Base-by-base conservation (phyloP, 805 yeast species). In the Metschnikowia bowlesiae region DNA sequence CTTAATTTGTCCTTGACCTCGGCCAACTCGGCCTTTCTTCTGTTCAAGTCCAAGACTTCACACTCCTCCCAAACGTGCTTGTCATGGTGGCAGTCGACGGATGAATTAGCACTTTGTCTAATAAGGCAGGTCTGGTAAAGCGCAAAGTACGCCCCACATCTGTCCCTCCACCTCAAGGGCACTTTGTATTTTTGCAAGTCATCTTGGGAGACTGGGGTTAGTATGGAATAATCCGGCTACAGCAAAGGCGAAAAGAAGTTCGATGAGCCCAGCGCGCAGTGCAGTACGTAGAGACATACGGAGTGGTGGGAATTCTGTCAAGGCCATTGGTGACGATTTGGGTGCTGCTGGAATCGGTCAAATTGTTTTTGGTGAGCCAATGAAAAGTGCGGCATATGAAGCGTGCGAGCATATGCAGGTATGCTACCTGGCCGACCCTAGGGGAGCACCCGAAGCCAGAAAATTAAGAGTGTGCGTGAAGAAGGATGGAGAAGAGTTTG, bases 1-100 rank as follows among this genome's bases (percentile, higher is more conserved):
- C 64, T 69, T 63, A 64, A 59, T 52, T 65, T 56, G 49, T 67
- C 78, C 65, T 82, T 84, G 58, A 76, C 69, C 51, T 75, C 76
- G 62, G 81, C 79, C 66, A 86, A 74, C 70, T 85, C 91, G 63
- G 82, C 75, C 51, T 85, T 87, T 69, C 96, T 81, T 73, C 94
- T 81, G 65, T 83, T 78, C 73, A 85, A 87, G 65, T 89, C 96
- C 67, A 83, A 68, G 66, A 85, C 85, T 69, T 88, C 87, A 67
- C 96, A 88, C 64, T 86, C 86, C 67, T 88, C 96, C 76, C 90
- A 89, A 39, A 76, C 83, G 60, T 89, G 95, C 65, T 89, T 82
- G 70, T 85, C 89, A 56, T 85, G 85, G 51, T 78, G 75, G 61
- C 96, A 88, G 59, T 80, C 82, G 41, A 73, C 72, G 4, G 74